Percentiles rank a stretch among this genome's conserved stretches.
phyloP scores from a whole-genome alignment of 495 filamentous ascomycete genomes.

The Astrothelium macrocarpum region DNA sequence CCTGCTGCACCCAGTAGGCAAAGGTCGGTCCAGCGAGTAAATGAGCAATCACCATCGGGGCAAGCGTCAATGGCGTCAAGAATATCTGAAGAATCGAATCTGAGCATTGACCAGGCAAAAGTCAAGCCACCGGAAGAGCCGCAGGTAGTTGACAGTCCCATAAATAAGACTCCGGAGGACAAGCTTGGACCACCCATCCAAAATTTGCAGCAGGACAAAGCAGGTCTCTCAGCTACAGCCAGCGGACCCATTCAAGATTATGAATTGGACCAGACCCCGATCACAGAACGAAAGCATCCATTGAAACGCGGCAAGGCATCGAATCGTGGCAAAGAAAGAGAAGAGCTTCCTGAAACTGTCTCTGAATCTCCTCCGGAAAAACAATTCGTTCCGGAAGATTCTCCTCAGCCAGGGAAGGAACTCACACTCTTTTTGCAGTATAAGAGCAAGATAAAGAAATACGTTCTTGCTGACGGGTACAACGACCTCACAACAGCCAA shows the following conservation, averaged over 20 bases:
- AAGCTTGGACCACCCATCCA: conserved; percentile 43
- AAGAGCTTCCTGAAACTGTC: background rate
- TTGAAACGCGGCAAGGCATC: conserved; percentile 4
- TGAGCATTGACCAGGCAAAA: conserved; percentile 31
- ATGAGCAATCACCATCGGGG: conserved; percentile 53
- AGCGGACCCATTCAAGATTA: conserved; percentile 20
- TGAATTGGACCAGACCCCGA: background rate
- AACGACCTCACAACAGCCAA: conserved; percentile 74
- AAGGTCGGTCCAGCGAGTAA: conserved; percentile 41
- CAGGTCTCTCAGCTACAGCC: conserved; percentile 15
- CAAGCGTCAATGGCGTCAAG: conserved; percentile 43
- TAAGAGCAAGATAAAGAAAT: conserved; percentile 94
- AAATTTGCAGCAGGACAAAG: conserved; percentile 13
- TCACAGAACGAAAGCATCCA: background rate
- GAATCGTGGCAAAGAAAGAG: background rate
- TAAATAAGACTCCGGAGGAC: conserved; percentile 49
- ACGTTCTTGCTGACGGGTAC: conserved; percentile 73
- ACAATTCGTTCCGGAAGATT: conserved; percentile 56
- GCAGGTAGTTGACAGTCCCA: conserved; percentile 36
- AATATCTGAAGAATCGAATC: conserved; percentile 53
- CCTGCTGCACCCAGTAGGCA: conserved; percentile 57
- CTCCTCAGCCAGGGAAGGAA: conserved; percentile 73
- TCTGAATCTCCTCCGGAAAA: conserved; percentile 37
- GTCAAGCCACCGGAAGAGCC: conserved; percentile 29
- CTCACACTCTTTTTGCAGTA: conserved; percentile 95